Conservation (phyloP, 2,329 filamentous ascomycete species). For the Ophiostoma quercus region DNA sequence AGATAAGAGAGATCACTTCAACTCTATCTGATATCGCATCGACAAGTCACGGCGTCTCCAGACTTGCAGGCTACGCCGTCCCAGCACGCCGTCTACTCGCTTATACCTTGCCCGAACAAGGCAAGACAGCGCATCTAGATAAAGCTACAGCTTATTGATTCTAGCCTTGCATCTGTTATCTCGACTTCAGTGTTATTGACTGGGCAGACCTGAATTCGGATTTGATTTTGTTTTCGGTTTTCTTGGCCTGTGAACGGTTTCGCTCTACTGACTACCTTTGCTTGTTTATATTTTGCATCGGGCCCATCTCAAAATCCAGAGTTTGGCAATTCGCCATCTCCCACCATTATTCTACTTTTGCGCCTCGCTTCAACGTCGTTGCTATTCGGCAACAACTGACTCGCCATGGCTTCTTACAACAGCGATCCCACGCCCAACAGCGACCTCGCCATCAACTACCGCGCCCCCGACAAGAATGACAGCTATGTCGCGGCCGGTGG, state of each 20-base stretch:
- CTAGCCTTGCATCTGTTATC: not conserved
- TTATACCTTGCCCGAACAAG: not conserved
- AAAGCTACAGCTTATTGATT: not conserved
- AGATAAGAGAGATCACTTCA: not conserved
- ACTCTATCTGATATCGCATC: not conserved
- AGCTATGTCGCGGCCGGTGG: not conserved
- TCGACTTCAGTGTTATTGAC: not conserved
- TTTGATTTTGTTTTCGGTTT: not conserved
- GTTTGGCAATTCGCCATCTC: not conserved
- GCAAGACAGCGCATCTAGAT: not conserved
- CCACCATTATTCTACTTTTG: not conserved
- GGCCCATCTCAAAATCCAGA: not conserved
- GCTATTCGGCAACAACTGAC: not conserved
- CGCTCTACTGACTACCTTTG: not conserved
- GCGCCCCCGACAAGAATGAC: constrained; percentile 18
- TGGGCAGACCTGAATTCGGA: not conserved
- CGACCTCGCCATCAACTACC: constrained; percentile 21
- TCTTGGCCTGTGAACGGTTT: not conserved
- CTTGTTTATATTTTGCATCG: not conserved
- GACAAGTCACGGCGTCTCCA: constrained; percentile 18
- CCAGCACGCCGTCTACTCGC: constrained; percentile 18
- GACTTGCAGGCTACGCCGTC: constrained; percentile 18
- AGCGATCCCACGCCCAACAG: constrained; percentile 13
- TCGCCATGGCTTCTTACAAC: constrained; percentile 12
- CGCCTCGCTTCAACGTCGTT: not conserved